A percentile compares a stretch with the other conserved stretches of the same genome.
Evolutionary conservation across 2,329 filamentous ascomycete genomes (phyloP).

Genomic region (Ophiostoma angusticollis): DNA sequence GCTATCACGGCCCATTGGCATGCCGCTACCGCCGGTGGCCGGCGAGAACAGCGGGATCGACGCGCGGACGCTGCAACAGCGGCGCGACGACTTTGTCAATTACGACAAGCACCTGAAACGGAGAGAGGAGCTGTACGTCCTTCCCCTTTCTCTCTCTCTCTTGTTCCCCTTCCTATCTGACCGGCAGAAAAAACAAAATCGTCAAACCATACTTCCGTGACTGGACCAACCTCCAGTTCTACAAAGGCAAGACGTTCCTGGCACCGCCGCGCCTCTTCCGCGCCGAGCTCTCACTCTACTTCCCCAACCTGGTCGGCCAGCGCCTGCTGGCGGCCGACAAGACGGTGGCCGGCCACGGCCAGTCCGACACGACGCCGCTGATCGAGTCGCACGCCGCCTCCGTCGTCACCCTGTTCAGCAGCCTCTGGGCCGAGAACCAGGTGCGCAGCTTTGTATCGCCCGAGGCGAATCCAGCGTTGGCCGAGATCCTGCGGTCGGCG

Average conservation of each 20-base stretch:
- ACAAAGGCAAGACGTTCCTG: slow-evolving; percentile 86
- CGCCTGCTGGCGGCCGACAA: slow-evolving; percentile 52
- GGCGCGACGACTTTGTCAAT: slow-evolving; percentile 67
- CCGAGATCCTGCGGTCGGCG: slow-evolving; percentile 43
- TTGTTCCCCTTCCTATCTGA: slow-evolving; percentile 1
- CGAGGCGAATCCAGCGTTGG: slow-evolving; percentile 56
- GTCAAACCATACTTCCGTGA: slow-evolving; percentile 89
- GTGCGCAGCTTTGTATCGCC: slow-evolving; percentile 56
- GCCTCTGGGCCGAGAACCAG: slow-evolving; percentile 76
- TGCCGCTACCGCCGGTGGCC: slow-evolving; percentile 55
- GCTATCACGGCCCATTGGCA: slow-evolving; percentile 66
- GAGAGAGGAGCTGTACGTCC: slow-evolving; percentile 57
- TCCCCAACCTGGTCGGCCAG: slow-evolving; percentile 78
- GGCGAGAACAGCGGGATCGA: slow-evolving; percentile 79
- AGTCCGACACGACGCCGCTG: slow-evolving; percentile 62
- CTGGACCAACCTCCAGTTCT: slow-evolving; percentile 70
- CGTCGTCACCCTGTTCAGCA: slow-evolving; percentile 70
- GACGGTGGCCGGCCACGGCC: slow-evolving; percentile 38
- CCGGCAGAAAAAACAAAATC: slow-evolving; percentile 65
- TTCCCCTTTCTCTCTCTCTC: neutral
- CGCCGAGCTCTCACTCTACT: slow-evolving; percentile 70
- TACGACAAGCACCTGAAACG: slow-evolving; percentile 72
- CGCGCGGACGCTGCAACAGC: slow-evolving; percentile 50
- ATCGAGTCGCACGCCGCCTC: slow-evolving; percentile 45
- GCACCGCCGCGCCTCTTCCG: slow-evolving; percentile 77